A percentile compares a stretch with the other conserved stretches of the same genome.
Conservation (phyloP, 2,329 filamentous ascomycete genomes). For the Phaeosphaeriaceae sp. region DNA sequence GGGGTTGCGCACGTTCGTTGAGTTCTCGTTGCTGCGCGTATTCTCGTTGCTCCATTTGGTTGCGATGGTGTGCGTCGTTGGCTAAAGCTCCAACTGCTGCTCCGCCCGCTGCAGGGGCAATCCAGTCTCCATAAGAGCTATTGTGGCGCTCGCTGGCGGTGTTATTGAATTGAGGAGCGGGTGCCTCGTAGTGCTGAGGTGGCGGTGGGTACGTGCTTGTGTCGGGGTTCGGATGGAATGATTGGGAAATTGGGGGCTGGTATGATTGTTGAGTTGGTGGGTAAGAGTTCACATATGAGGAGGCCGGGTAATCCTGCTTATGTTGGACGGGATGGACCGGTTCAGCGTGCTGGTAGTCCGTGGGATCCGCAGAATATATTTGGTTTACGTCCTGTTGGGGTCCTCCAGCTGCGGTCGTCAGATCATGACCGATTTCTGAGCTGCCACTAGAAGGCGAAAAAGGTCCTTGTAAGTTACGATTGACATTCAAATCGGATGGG, state of each 20-base stretch:
- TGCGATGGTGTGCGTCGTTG: conserved; percentile 39
- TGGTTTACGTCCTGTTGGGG: conserved; percentile 52
- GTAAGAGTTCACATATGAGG: conserved; percentile 24
- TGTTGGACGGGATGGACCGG: conserved; percentile 16
- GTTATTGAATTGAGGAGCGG: conserved; percentile 9
- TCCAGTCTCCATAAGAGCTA: conserved; percentile 61
- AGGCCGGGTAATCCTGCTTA: conserved; percentile 18
- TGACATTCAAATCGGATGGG: conserved; percentile 89
- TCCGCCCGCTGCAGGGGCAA: conserved; percentile 58
- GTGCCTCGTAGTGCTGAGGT: conserved; percentile 6
- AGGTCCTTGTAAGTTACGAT: conserved; percentile 81
- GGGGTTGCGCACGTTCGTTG: conserved; percentile 18
- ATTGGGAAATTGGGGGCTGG: conserved; percentile 1
- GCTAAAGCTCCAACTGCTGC: conserved; percentile 51
- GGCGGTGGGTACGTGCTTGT: conserved; percentile 6
- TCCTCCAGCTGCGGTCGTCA: conserved; percentile 64
- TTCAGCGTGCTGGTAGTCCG: conserved; percentile 24
- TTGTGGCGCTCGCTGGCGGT: conserved; percentile 36
- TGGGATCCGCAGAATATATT: conserved; percentile 27
- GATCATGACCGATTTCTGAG: conserved; percentile 68
- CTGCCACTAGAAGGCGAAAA: conserved; percentile 82
- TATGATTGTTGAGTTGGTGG: conserved; percentile 16
- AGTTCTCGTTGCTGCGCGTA: conserved; percentile 30
- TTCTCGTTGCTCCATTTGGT: conserved; percentile 37
- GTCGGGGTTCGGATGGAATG: conserved; percentile 15